These are phyloP conservation scores for Saccharomyces eubayanus DNA, from an alignment of 805 yeast species.

Conservation along the genomic window DNA sequence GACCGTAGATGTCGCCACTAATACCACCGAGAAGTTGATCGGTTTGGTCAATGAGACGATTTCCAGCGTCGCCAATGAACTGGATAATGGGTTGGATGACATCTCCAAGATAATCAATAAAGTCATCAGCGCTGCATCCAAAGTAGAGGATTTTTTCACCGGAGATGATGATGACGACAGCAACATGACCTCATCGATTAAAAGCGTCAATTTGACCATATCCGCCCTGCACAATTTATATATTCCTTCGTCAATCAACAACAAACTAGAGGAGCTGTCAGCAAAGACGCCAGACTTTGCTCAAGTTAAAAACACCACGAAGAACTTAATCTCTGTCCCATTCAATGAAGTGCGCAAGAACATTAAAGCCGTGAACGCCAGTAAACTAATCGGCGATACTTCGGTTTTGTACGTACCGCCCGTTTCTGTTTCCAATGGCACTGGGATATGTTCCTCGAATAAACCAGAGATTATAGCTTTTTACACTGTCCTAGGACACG, in stretches of 20 bases:
- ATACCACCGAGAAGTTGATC: conserved; percentile 60
- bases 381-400: conserved; percentile 17
- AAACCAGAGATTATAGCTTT: conserved; percentile 35
- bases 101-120: conserved; percentile 51
- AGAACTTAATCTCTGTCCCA: conserved; percentile 47
- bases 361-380: conserved; percentile 30
- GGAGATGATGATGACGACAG: conserved; percentile 32
- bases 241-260: conserved; percentile 59
- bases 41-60: conserved; percentile 55
- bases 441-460: conserved; percentile 36
- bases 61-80: conserved; percentile 43
- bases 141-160: conserved; percentile 48
- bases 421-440: conserved; percentile 6
- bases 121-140: conserved; percentile 42
- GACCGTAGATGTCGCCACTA: conserved; percentile 61
- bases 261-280: conserved; percentile 44
- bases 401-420: conserved; percentile 37
- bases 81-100: conserved; percentile 59
- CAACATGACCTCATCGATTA: conserved; percentile 17
- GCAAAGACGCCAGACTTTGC: conserved; percentile 57
- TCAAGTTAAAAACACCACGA: conserved; percentile 52
- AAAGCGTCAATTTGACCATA: conserved; percentile 52
- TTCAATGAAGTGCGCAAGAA: conserved; percentile 41
- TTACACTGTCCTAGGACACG: conserved; percentile 27
- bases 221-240: conserved; percentile 45